Evolutionary conservation across 2,329 filamentous ascomycete species (phyloP).

Genomic region (Paecilomyces sp.): DNA sequence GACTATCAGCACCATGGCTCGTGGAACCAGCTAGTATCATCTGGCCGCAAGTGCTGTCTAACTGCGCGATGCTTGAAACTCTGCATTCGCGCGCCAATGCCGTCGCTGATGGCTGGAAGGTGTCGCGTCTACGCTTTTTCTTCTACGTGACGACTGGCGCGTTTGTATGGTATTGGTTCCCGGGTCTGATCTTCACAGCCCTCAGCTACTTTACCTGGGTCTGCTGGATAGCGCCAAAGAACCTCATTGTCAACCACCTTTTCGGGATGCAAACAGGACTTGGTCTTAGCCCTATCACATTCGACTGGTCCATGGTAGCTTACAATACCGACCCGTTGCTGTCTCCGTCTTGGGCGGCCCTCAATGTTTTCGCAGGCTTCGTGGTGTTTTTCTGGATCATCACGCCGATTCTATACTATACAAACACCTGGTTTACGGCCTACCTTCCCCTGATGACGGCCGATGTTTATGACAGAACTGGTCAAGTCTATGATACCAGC

Average conservation of each 20-base stretch:
- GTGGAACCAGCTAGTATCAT: conserved; percentile 33
- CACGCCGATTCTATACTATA: conserved; percentile 28
- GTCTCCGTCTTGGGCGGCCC: conserved; percentile 19
- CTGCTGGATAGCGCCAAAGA: conserved; percentile 44
- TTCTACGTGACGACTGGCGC: conserved; percentile 20
- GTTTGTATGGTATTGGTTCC: conserved; percentile 47
- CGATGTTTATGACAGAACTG: conserved; percentile 55
- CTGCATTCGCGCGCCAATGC: conserved; percentile 32
- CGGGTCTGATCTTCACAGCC: conserved; percentile 43
- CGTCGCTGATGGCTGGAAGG: conserved; percentile 30
- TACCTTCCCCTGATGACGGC: conserved; percentile 54
- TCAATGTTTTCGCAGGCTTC: conserved; percentile 25
- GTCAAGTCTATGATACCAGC: conserved; percentile 50
- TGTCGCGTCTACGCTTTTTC: conserved; percentile 33
- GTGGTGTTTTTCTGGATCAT: conserved; percentile 20
- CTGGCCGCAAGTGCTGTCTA: conserved; percentile 33
- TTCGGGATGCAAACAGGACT: conserved; percentile 33
- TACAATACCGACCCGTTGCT: conserved; percentile 29
- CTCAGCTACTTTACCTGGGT: conserved; percentile 44
- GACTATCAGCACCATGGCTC: conserved; percentile 28
- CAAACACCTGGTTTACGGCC: conserved; percentile 47
- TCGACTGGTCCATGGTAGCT: conserved; percentile 27
- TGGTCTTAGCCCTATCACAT: conserved; percentile 22
- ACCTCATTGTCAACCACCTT: conserved; percentile 40
- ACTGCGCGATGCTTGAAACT: conserved; percentile 30